These are phyloP conservation scores for Trichophyton equinum DNA, from an alignment of 2,329 filamentous ascomycete species.

Conservation along the genomic window DNA sequence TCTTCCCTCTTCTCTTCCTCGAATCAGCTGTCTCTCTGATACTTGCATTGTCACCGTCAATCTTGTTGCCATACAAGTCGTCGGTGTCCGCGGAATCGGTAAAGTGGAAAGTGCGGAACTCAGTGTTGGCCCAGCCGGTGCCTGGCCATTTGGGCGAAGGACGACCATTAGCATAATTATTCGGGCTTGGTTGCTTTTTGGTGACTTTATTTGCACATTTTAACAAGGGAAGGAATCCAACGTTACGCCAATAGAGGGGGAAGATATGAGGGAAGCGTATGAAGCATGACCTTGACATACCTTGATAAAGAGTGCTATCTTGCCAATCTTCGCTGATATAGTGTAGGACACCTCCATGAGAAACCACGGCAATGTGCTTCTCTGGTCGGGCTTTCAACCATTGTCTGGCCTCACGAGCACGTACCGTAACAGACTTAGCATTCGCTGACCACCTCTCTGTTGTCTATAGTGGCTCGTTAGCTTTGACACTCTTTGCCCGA, in stretches of 20 bases:
- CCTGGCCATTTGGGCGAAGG: constrained; percentile 33
- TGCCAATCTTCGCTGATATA: constrained; percentile 75
- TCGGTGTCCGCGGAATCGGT: constrained; percentile 41
- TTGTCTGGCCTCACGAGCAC: constrained; percentile 49
- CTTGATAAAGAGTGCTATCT: constrained; percentile 40
- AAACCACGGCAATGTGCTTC: constrained; percentile 63
- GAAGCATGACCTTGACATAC: constrained; percentile 19
- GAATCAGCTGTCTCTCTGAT: constrained; percentile 33
- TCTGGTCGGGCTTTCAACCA: constrained; percentile 43
- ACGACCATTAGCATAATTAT: constrained; percentile 15
- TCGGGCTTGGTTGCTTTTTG: constrained; percentile 13
- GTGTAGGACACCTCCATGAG: constrained; percentile 74
- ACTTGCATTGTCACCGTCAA: constrained; percentile 30
- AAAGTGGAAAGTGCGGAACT: constrained; percentile 58
- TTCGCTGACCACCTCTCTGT: constrained; percentile 35
- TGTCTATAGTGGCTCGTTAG: constrained; percentile 14
- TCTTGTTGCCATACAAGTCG: constrained; percentile 24
- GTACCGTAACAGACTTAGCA: constrained; percentile 42
- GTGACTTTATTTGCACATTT: constrained; percentile 12
- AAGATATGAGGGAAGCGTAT: not conserved
- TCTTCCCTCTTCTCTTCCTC: constrained; percentile 30
- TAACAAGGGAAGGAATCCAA: not conserved
- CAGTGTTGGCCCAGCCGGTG: constrained; percentile 63
- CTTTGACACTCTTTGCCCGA: not conserved
- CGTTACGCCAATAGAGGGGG: constrained; percentile 5